Evolutionary conservation across 2,329 filamentous ascomycete species (phyloP), one percentile per base, ranked within the genome.

Genomic region (Colletotrichum sidae): DNA sequence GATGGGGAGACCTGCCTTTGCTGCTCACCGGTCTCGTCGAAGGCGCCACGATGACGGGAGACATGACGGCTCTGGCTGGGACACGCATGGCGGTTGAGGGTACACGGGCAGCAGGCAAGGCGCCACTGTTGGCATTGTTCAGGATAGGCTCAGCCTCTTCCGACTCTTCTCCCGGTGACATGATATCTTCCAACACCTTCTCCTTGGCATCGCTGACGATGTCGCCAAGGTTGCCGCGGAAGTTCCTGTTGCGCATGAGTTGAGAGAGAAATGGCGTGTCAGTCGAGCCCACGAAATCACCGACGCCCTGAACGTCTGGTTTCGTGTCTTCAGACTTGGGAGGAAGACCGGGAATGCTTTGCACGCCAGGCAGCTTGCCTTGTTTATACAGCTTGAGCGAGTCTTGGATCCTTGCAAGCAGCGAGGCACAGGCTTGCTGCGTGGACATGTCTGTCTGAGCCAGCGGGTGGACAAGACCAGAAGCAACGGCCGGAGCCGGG

Each of bases 201-300:
- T 80, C 83, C 78, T 86, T 89, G 33, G 87, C 86, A 70, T 90
- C 87, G 56, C 79, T 79, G 54, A 90, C 88, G 69, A 84, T 74
- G 59, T 87, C 83, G 65, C 80, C 76, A 57, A 92, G 78, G 71
- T 92, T 85, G 55, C 88, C 83, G 65, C 80, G 79, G 70, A 91
- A 85, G 39, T 90, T 89, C 72, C 83, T 85, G 68, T 80, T 84
- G 70, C 87, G 82, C 78, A 93, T 81, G 51, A 92, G 77, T 45
- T 84, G 84, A 37, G 91, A 92, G 17, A 94, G 81, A 76, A 92
- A 84, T 12, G 91, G 91, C 13, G 88, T 86, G 39, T 87, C 84
- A 7, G 84, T 75, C 10, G 88, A 87, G 55, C 83, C 83, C 59
- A 83, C 78, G 71, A 89, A 88, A n/a, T 65, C 67, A 35, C 44